phyloP scores from a whole-genome alignment of 2,329 filamentous ascomycete genomes.

The Pseudogymnoascus sp. region DNA sequence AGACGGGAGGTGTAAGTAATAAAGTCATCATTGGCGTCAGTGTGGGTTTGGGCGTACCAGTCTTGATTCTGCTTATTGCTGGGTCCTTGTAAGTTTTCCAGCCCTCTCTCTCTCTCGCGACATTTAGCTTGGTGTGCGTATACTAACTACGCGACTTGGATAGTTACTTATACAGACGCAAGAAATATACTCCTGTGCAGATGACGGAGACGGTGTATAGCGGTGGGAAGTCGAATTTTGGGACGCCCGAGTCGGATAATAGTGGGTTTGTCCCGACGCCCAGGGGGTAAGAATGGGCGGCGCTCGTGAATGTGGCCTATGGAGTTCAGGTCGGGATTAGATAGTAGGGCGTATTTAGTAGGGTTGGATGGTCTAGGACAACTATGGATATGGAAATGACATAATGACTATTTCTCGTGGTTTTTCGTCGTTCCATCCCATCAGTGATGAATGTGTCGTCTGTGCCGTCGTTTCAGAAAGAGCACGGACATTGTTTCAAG shows the following conservation, averaged over 20 bases:
- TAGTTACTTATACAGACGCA: neutral
- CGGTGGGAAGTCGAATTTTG: conserved; percentile 1
- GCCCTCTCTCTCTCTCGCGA: neutral
- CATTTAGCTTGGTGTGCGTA: too few species aligned
- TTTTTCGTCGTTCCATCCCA: neutral
- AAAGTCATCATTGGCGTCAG: conserved; percentile 40
- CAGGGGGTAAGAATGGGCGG: neutral
- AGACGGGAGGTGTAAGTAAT: conserved; percentile 32
- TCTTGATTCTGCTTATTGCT: conserved; percentile 28
- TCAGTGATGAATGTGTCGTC: neutral
- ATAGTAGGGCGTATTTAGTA: neutral
- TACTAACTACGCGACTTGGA: neutral
- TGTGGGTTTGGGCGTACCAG: conserved; percentile 37
- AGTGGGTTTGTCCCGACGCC: neutral
- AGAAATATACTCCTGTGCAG: neutral
- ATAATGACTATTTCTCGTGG: neutral
- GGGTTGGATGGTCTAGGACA: neutral
- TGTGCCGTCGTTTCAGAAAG: neutral
- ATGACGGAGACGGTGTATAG: neutral
- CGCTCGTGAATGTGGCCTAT: neutral
- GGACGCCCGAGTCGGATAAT: neutral
- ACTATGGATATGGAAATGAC: neutral
- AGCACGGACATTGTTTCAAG: neutral
- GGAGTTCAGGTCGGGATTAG: neutral
- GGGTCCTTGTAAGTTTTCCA: conserved; percentile 15